phyloP scores from a whole-genome alignment of 495 filamentous ascomycete species.

The Aspergillus egyptiacus region DNA sequence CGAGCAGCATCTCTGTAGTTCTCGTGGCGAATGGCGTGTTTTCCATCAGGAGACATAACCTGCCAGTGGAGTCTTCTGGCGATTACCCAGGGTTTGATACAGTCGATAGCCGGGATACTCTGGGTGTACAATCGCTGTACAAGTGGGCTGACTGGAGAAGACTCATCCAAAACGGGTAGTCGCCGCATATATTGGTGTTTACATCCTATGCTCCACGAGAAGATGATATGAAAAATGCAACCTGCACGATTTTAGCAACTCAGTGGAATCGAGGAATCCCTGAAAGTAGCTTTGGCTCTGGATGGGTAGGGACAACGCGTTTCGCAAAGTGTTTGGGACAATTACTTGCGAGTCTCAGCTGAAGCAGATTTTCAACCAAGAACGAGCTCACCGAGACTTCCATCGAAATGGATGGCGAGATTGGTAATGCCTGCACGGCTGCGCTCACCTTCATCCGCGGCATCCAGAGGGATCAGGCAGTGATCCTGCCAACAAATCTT shows the following conservation, averaged over 20 bases:
- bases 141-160: slow-evolving; percentile 40
- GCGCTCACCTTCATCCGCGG: slow-evolving; percentile 18
- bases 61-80: slow-evolving; percentile 56
- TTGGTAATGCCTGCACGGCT: slow-evolving; percentile 47
- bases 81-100: slow-evolving; percentile 76
- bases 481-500: slow-evolving; percentile 62
- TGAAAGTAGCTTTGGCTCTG: slow-evolving; percentile 47
- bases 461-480: slow-evolving; percentile 50
- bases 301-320: slow-evolving; percentile 48
- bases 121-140: slow-evolving; percentile 58
- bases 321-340: slow-evolving; percentile 81
- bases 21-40: slow-evolving; percentile 68
- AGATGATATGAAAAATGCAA: slow-evolving; percentile 69
- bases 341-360: slow-evolving; percentile 43
- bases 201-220: slow-evolving; percentile 57
- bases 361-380: neutral
- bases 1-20: slow-evolving; percentile 54
- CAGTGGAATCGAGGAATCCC: slow-evolving; percentile 46
- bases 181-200: slow-evolving; percentile 83
- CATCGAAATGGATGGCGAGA: slow-evolving; percentile 58
- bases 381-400: slow-evolving; percentile 51
- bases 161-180: slow-evolving; percentile 67
- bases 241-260: slow-evolving; percentile 60
- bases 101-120: slow-evolving; percentile 78
- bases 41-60: slow-evolving; percentile 60